Percentiles rank a stretch among this genome's conserved stretches.
These are phyloP conservation scores for Choanephora cucurbitarum DNA, from an alignment of 371 early-diverging fungal genomes.

Conservation along the genomic window DNA sequence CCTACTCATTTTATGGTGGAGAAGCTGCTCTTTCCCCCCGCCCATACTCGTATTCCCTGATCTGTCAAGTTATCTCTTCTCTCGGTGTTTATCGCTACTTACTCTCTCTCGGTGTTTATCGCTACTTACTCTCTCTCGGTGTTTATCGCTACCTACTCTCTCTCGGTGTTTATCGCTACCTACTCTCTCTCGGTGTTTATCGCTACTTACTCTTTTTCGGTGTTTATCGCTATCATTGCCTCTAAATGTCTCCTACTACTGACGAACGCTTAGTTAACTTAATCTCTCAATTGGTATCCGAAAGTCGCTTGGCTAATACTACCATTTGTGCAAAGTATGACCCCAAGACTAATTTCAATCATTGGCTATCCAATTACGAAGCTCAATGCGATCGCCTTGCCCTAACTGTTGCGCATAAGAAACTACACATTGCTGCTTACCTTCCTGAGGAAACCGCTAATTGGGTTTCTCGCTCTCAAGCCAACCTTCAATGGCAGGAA, in stretches of 20 bases:
- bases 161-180: too few relatives aligned
- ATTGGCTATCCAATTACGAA: too few relatives aligned
- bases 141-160: too few relatives aligned
- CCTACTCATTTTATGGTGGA: conserved; percentile 2
- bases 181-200: not conserved
- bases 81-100: conserved; percentile 5
- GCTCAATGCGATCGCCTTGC: too few relatives aligned
- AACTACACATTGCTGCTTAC: too few relatives aligned
- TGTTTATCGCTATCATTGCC: not conserved
- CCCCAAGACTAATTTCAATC: not conserved
- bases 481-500: too few relatives aligned
- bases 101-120: too few relatives aligned
- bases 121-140: too few relatives aligned
- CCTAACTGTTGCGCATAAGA: too few relatives aligned
- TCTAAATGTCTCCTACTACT: not conserved
- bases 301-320: not conserved
- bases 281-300: conserved; percentile 1
- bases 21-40: conserved; percentile 14
- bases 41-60: not conserved
- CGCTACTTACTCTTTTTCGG: conserved; percentile 5
- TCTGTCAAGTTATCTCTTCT: not conserved
- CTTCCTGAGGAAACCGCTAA: too few relatives aligned
- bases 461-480: too few relatives aligned
- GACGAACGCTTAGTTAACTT: not conserved
- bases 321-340: too few relatives aligned